Conservation (phyloP, 2,329 filamentous ascomycete species). For the Harringtonia lauricola region DNA sequence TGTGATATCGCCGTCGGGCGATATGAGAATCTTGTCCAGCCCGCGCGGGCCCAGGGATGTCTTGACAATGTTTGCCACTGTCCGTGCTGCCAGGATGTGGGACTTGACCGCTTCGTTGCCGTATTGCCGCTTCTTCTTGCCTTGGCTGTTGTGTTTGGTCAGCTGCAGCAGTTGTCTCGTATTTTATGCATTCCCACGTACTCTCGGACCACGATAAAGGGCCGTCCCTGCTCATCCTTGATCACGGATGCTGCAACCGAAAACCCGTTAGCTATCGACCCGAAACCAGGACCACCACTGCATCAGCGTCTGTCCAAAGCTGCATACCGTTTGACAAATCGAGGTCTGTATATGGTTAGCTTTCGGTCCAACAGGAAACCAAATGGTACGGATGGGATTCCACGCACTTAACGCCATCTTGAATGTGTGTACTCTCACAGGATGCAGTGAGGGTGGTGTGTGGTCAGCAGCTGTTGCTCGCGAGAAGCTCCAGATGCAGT, state of each 20-base stretch:
- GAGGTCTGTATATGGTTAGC: constrained; percentile 46
- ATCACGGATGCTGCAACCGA: constrained; percentile 53
- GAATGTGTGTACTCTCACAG: constrained; percentile 7
- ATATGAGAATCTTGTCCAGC: constrained; percentile 98
- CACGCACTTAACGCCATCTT: constrained; percentile 53
- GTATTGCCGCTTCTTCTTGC: constrained; percentile 93
- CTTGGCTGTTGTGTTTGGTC: constrained; percentile 52
- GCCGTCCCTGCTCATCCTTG: constrained; percentile 94
- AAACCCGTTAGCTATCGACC: too few relatives aligned
- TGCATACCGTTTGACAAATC: constrained; percentile 71
- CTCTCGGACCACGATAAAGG: constrained; percentile 98
- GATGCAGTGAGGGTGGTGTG: not conserved
- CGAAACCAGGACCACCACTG: too few relatives aligned
- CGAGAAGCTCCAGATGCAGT: too few relatives aligned
- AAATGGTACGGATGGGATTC: not conserved
- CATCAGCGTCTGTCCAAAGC: too few relatives aligned
- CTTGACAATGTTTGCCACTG: constrained; percentile 94
- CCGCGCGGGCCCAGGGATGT: constrained; percentile 91
- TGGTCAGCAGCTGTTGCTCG: not conserved
- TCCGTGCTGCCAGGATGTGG: constrained; percentile 93
- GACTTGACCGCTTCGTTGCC: constrained; percentile 97
- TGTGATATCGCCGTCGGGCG: constrained; percentile 95
- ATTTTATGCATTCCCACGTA: constrained; percentile 34
- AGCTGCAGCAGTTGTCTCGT: too few relatives aligned
- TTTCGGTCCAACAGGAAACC: constrained; percentile 8